Evolutionary conservation across 352 stramenopile genomes (phyloP), one percentile per base, ranked within the genome.

Genomic region (Phytophthora tentaculata): DNA sequence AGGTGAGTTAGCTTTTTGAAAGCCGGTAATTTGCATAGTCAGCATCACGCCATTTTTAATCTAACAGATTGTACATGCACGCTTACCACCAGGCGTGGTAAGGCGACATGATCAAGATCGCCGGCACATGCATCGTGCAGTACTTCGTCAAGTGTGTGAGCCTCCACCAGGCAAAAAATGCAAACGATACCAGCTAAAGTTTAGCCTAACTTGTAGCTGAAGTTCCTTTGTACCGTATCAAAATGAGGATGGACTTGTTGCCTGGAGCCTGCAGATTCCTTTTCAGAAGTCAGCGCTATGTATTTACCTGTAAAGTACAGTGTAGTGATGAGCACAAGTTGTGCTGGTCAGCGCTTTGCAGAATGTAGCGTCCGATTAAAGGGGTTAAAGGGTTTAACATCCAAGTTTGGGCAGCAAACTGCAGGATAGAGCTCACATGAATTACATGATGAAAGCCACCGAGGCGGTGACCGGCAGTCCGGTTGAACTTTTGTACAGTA

Each of bases 11-110:
- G 8, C 8, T 32, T 32, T 8, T 32, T 32, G 28, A 3, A 8
- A 32, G 8, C 8, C 4, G 3, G 8, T 8, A 32, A 8, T 32
- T 32, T 32, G 28, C 28, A 39, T 10, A 39, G 32, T 39, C 32
- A 39, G 32, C 32, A 52, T n/a, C n/a, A n/a, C n/a, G n/a, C n/a
- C n/a, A n/a, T 49, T 51, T 56, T 69, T 69, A 69, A 69, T 60
- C 62, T 8, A n/a, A 22, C 47, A 69, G 62, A 69, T 69, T 55
- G 62, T 23, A 1, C 22, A 24, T 64, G 55, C 45, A 69, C 47
- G 19, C 47, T 60, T 69, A 69, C 55, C 62, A 50, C 62, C 23
- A 3, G 35, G 26, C 32, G 53, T 60, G 52, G 62, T 64, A 69
- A 47, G 47, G 29, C 62, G 24, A 10, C 8, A 60, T 49, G 44